Conservation (phyloP, 2,329 filamentous ascomycete species). For the Exophiala sp. region DNA sequence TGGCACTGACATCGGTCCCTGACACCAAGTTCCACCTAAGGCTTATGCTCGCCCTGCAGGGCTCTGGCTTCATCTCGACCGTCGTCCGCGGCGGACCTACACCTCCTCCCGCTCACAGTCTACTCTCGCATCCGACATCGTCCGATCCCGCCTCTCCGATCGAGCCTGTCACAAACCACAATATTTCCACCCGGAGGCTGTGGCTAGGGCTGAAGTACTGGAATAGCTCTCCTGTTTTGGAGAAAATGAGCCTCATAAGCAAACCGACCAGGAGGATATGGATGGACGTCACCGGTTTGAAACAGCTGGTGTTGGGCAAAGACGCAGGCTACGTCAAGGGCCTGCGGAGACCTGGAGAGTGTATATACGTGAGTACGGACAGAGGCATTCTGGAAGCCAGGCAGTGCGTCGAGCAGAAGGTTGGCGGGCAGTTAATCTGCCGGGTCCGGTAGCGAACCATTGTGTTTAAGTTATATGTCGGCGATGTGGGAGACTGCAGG, state of each 20-base stretch:
- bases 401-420: conserved; percentile 71
- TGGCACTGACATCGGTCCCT: conserved; percentile 76
- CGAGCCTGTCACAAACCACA: conserved; percentile 59
- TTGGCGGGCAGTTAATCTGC: conserved; percentile 75
- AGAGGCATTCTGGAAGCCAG: conserved; percentile 71
- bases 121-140: conserved; percentile 47
- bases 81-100: conserved; percentile 66
- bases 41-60: conserved; percentile 70
- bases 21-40: conserved; percentile 74
- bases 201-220: conserved; percentile 92
- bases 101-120: conserved; percentile 49
- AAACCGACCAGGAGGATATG: conserved; percentile 69
- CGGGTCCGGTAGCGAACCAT: conserved; percentile 44
- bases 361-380: conserved; percentile 72
- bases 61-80: conserved; percentile 71
- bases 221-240: conserved; percentile 72
- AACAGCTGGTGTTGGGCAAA: conserved; percentile 62
- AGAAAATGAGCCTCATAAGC: conserved; percentile 59
- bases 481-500: too few relatives aligned
- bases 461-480: too few relatives aligned
- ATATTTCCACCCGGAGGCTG: conserved; percentile 67
- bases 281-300: conserved; percentile 57
- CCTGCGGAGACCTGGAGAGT: conserved; percentile 70
- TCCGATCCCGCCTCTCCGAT: conserved; percentile 35
- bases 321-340: conserved; percentile 63